Percentiles rank a stretch among this genome's conserved stretches.
phyloP scores from a whole-genome alignment of 192 early-diverging fungal genomes.

The Mortierella claussenii region DNA sequence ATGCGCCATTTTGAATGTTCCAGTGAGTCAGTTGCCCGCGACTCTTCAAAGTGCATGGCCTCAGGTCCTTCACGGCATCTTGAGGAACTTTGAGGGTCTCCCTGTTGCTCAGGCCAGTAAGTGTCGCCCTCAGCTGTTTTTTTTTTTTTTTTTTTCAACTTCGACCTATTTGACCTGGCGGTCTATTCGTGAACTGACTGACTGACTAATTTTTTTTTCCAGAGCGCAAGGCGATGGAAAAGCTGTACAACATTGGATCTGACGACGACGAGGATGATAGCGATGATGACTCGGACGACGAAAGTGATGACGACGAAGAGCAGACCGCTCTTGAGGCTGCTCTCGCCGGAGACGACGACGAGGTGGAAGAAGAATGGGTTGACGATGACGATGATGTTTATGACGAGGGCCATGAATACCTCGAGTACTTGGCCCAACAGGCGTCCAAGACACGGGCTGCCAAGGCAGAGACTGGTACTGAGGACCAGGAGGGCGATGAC shows the following conservation, averaged over 20 bases:
- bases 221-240: slow-evolving; percentile 50
- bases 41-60: slow-evolving; percentile 78
- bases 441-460: slow-evolving; percentile 57
- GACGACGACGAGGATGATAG: slow-evolving; percentile 22
- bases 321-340: slow-evolving; percentile 39
- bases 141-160: slow-evolving; percentile 1
- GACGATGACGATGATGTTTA: slow-evolving; percentile 66
- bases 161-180: no score
- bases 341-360: slow-evolving; percentile 53
- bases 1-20: slow-evolving; percentile 77
- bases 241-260: slow-evolving; percentile 42
- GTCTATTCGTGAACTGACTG: no score
- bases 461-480: slow-evolving; percentile 53
- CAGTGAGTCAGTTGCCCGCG: slow-evolving; percentile 74
- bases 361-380: slow-evolving; percentile 63
- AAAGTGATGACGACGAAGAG: slow-evolving; percentile 66
- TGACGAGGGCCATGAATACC: slow-evolving; percentile 56
- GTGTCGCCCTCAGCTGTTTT: background rate
- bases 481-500: slow-evolving; percentile 68
- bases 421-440: slow-evolving; percentile 56
- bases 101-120: slow-evolving; percentile 74
- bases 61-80: slow-evolving; percentile 76
- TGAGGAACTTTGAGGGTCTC: slow-evolving; percentile 81
- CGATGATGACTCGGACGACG: slow-evolving; percentile 62
- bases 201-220: background rate